A percentile compares a stretch with the other conserved stretches of the same genome.
Evolutionary conservation across 2,329 filamentous ascomycete species (phyloP).

Genomic region (Ophiostoma sp.): DNA sequence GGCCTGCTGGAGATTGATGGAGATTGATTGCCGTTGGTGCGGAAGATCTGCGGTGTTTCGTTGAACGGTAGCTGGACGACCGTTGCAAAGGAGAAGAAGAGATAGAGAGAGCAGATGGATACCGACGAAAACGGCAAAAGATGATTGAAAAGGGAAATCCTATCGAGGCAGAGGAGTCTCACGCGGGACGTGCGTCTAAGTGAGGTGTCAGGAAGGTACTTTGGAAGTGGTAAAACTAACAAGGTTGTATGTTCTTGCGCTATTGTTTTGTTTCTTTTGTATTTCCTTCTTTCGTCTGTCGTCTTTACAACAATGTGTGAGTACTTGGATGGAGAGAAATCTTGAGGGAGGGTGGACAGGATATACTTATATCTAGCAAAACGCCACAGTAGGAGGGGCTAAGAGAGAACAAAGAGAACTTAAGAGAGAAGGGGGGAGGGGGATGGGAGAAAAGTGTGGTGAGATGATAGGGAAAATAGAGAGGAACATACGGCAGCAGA

Average conservation of each 20-base stretch:
- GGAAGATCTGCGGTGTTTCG: background rate
- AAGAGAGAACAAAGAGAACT: background rate
- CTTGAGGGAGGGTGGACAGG: background rate
- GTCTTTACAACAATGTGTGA: background rate
- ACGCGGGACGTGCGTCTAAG: background rate
- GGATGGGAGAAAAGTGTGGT: background rate
- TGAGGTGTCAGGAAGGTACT: background rate
- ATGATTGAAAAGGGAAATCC: slow-evolving; percentile 7
- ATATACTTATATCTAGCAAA: background rate
- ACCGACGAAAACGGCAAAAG: slow-evolving; percentile 11
- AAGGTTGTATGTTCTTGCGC: background rate
- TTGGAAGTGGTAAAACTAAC: background rate
- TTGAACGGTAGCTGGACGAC: background rate
- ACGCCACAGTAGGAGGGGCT: background rate
- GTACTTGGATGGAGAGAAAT: background rate
- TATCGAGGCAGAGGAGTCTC: background rate
- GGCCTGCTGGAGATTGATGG: background rate
- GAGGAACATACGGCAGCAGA: background rate
- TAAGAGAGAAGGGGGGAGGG: background rate
- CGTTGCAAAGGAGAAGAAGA: background rate
- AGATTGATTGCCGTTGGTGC: background rate
- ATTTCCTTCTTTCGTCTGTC: background rate
- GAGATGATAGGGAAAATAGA: background rate
- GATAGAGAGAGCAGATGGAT: background rate
- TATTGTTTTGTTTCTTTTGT: background rate